Conservation (phyloP, 2,329 filamentous ascomycete species). For the Aspergillus hiratsukae region DNA sequence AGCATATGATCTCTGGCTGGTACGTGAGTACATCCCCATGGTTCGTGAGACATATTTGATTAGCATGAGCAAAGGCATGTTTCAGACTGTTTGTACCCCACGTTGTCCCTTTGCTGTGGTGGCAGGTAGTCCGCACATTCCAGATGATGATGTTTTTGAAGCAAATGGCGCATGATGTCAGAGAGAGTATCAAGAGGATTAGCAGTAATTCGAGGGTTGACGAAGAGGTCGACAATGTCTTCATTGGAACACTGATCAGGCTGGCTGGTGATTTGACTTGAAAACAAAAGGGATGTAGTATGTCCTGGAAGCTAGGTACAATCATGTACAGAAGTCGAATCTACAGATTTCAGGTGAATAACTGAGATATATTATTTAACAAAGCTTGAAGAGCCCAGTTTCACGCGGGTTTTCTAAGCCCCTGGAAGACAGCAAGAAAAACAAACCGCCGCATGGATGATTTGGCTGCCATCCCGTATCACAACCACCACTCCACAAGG, state of each 20-base stretch:
- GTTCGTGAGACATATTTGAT: neutral
- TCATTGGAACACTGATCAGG: neutral
- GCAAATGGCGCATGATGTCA: neutral
- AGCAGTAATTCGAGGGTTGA: too few relatives aligned
- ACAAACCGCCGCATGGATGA: neutral
- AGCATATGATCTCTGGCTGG: neutral
- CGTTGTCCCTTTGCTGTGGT: neutral
- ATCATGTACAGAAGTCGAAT: neutral
- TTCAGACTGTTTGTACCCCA: neutral
- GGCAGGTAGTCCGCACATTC: neutral
- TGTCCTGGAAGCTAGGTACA: neutral
- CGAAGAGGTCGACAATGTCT: neutral
- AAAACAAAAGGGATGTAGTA: neutral
- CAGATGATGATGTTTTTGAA: neutral
- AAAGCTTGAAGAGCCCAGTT: neutral
- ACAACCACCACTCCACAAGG: too few relatives aligned
- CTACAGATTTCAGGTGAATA: neutral
- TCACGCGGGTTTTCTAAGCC: neutral
- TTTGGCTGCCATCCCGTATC: too few relatives aligned
- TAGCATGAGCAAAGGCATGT: neutral
- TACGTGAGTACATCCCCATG: neutral
- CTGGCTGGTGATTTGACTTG: neutral
- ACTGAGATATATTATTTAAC: neutral
- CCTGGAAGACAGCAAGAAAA: too few relatives aligned
- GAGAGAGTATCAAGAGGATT: too few relatives aligned